Base-by-base conservation (phyloP, 306 rosid species). In the Acacia melanoxylon region DNA sequence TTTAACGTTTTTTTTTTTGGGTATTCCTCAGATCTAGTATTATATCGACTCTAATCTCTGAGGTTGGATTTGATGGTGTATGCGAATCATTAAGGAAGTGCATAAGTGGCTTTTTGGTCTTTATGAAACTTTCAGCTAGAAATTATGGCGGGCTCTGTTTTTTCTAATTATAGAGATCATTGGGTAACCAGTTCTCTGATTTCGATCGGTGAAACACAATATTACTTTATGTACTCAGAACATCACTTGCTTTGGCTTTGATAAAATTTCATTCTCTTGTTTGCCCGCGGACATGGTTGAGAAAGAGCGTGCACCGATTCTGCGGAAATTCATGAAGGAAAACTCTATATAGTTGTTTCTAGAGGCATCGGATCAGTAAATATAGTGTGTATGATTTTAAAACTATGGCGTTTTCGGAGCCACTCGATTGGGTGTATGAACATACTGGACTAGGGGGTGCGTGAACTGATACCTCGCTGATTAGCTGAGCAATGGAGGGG, bases 11-110 rank as follows among this genome's bases (percentile, higher is more conserved):
- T 19, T 27, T 52, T 81, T 33, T 79, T 54, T 81, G 79, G 61
- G 76, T 51, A 66, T 4, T 17, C 74, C 29, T 78, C 85, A 86
- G 95, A 92, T 92, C 95, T 80, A 4, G 33, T 46, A 19, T 68
- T 41, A 20, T 83, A 79, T 74, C 17, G 40, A 68, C 74, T 45
- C 27, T 61, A 14, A 63, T 62, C 19, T 27, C 40, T 13, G 4
- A 12, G 40, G 68, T 62, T 29, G 35, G 40, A 9, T 13, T 62
- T 13, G 25, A 12, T 62, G 40, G 19, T 25, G 40, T 62, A 27
- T 25, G 68, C 15, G 40, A 29, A 25, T 62, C 33, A 13, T 14
- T 65, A 45, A 7, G 51, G 29, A 83, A 71, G n/a, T 29, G 66
- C 35, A 73, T 71, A 20, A 6, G 48, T 83, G 61, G 10, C 44